Percentiles rank a stretch among this genome's conserved stretches.
Conservation (phyloP, 352 stramenopile species). For the Phytophthora cryptogea region DNA sequence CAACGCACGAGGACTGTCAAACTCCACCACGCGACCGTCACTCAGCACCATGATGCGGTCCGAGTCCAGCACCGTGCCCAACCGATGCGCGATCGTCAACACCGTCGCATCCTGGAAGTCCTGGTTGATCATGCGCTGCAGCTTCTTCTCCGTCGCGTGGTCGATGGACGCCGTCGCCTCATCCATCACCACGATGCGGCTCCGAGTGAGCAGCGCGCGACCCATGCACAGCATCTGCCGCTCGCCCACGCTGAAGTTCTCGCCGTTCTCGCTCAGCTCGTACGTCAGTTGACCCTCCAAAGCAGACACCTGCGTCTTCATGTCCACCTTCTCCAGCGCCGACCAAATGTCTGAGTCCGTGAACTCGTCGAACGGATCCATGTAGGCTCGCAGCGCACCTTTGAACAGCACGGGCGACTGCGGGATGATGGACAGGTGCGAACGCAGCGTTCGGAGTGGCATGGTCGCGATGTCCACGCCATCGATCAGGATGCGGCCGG, state of each 20-base stretch:
- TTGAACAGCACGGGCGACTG: conserved; percentile 91
- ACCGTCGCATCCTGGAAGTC: conserved; percentile 90
- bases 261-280: conserved; percentile 20
- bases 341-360: conserved; percentile 72
- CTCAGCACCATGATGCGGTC: conserved; percentile 88
- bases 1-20: conserved; percentile 62
- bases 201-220: conserved; percentile 86
- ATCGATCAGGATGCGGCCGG: conserved; percentile 52
- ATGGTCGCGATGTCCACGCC: conserved; percentile 42
- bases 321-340: conserved; percentile 75
- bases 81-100: conserved; percentile 93
- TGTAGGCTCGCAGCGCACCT: conserved; percentile 83
- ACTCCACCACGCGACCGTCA: conserved; percentile 82
- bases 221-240: conserved; percentile 93
- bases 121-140: conserved; percentile 25
- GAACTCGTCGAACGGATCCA: conserved; percentile 90
- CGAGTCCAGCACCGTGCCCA: conserved; percentile 49
- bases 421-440: conserved; percentile 44
- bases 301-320: conserved; percentile 44
- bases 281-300: conserved; percentile 28
- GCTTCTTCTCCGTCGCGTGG: conserved; percentile 54
- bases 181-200: conserved; percentile 93
- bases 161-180: conserved; percentile 90
- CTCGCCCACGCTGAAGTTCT: conserved; percentile 68
- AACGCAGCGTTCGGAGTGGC: conserved; percentile 35